Conservation (phyloP, 192 early-diverging fungal genomes). For the Backusella luteola region DNA sequence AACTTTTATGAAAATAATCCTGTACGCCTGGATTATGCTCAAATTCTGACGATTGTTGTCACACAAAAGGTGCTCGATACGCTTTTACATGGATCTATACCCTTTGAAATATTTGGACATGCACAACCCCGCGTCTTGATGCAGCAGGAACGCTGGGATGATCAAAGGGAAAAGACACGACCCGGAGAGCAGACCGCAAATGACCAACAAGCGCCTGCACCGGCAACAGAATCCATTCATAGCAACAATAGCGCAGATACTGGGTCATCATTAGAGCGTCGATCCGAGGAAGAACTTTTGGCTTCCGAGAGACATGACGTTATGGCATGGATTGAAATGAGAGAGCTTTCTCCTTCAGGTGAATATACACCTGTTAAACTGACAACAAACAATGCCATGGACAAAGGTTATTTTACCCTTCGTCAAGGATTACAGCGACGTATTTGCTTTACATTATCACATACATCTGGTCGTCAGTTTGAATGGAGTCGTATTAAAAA, state of each 20-base stretch:
- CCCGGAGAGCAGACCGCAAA: neutral
- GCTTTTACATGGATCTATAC: slow-evolving; percentile 24
- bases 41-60: slow-evolving; percentile 44
- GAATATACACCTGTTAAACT: slow-evolving; percentile 61
- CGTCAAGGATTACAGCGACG: slow-evolving; percentile 78
- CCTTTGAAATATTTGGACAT: slow-evolving; percentile 55
- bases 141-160: slow-evolving; percentile 53
- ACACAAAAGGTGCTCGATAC: slow-evolving; percentile 23
- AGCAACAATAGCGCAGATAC: neutral
- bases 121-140: slow-evolving; percentile 40
- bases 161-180: slow-evolving; percentile 39
- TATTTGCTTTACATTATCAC: slow-evolving; percentile 59
- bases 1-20: slow-evolving; percentile 50
- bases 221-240: neutral
- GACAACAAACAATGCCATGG: slow-evolving; percentile 42
- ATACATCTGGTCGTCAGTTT: slow-evolving; percentile 69
- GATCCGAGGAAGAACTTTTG: slow-evolving; percentile 58
- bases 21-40: slow-evolving; percentile 52
- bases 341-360: slow-evolving; percentile 63
- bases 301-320: slow-evolving; percentile 71
- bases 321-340: slow-evolving; percentile 62
- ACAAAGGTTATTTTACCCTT: slow-evolving; percentile 60
- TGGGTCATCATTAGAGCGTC: slow-evolving; percentile 13
- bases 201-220: slow-evolving; percentile 4
- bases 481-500: slow-evolving; percentile 47